These are phyloP conservation scores for Saturnispora serradocipensis DNA, from an alignment of 805 yeast genomes.

Conservation along the genomic window DNA sequence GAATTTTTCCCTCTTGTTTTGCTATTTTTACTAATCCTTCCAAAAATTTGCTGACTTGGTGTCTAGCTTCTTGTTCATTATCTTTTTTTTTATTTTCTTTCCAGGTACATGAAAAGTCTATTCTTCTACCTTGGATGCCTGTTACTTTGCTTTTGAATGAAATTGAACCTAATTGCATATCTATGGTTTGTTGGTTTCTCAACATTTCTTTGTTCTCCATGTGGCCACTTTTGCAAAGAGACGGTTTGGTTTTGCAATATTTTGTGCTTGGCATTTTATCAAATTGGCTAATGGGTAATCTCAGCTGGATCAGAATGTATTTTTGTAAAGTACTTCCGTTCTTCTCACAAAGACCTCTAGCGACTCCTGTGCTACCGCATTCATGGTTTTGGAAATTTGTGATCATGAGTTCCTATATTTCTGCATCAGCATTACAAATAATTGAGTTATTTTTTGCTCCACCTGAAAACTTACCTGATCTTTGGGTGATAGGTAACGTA, in stretches of 20 bases:
- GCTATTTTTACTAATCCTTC: slow-evolving; percentile 42
- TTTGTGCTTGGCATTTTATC: slow-evolving; percentile 49
- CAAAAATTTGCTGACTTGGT: slow-evolving; percentile 52
- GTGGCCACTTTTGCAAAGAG: slow-evolving; percentile 78
- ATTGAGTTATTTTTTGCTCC: slow-evolving; percentile 44
- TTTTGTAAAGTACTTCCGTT: slow-evolving; percentile 16
- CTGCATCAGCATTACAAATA: slow-evolving; percentile 41
- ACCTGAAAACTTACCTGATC: slow-evolving; percentile 63
- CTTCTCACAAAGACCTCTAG: slow-evolving; percentile 19
- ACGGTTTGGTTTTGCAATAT: slow-evolving; percentile 67
- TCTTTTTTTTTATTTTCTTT: slow-evolving; percentile 85
- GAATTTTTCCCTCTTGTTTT: slow-evolving; percentile 48
- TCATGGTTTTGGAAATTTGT: slow-evolving; percentile 40
- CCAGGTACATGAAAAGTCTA: slow-evolving; percentile 94
- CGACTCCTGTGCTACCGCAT: slow-evolving; percentile 37
- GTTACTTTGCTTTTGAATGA: slow-evolving; percentile 55
- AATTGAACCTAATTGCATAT: slow-evolving; percentile 49
- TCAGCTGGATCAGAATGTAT: slow-evolving; percentile 42
- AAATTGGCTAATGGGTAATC: slow-evolving; percentile 72
- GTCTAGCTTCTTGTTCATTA: slow-evolving; percentile 75
- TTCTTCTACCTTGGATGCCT: slow-evolving; percentile 81
- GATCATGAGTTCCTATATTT: slow-evolving; percentile 44
- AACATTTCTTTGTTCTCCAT: slow-evolving; percentile 78
- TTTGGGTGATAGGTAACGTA: slow-evolving; percentile 76
- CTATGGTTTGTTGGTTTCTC: slow-evolving; percentile 78